Base-by-base conservation (phyloP, 2,329 filamentous ascomycete species). In the Colletotrichum cereale region DNA sequence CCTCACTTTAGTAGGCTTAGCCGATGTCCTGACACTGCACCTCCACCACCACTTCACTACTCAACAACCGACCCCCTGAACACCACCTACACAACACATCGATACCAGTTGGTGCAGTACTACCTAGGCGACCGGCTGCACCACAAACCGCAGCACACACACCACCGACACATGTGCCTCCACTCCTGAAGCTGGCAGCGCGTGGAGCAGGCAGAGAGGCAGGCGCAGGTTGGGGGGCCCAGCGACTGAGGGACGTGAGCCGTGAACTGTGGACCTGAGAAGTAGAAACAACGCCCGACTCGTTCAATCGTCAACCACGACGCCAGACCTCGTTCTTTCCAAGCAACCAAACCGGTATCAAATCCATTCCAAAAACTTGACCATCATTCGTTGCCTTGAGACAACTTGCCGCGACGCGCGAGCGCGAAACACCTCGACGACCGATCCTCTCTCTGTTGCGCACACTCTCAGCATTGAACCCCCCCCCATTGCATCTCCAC, bases 401-500 rank as follows among this genome's bases (percentile, higher is more conserved):
- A 53, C 21, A 14, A 24, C 12, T 38, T 42, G 7, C 61, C 38
- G 42, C 31, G 16, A 29, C 21, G 24, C 24, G 21, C 42, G 44
- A 38, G 12, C 24, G 53, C 47, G 24, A 42, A 38, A n/a, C 6
- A 44, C 29, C 26, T 26, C 34, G n/a, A 62, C 42, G 14, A 48
- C 24, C 52, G 26, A 47, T 16, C 21, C 8, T 50, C 47, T 50
- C 47, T 55, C 29, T 62, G 18, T 47, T 47, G 67, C 68, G 57
- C 64, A 67, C 47, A 26, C 58, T 52, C 68, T 67, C 57, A 62
- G 52, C 58, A 34, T 58, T 29, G 52, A 24, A 71, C 24, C 58
- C 34, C 57, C 57, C 68, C 53, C 21, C 65, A 60, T 69, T 55
- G 38, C 69, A 69, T 64, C 69, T 72, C 69, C 69, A 72, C 66